Evolutionary conservation across 2,329 filamentous ascomycete species (phyloP).

Genomic region (Myriosclerotinia duriaeana): DNA sequence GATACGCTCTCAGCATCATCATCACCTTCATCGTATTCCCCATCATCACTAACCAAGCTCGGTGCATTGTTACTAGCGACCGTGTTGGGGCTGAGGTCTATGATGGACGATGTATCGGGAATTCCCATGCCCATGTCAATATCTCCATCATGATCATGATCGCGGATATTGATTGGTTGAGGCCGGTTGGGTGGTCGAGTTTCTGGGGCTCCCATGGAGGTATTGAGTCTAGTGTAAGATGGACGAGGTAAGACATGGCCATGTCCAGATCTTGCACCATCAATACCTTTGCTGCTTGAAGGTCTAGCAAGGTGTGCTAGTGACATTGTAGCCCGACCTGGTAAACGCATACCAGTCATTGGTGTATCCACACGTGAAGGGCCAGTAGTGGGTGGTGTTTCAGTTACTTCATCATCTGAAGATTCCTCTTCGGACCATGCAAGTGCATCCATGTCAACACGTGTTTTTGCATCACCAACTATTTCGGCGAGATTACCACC

Average conservation of each 20-base stretch:
- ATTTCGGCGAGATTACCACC: slow-evolving; percentile 60
- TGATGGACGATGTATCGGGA: slow-evolving; percentile 51
- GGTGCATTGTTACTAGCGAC: slow-evolving; percentile 73
- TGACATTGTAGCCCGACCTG: slow-evolving; percentile 57
- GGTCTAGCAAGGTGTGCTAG: slow-evolving; percentile 50
- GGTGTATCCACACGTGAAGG: slow-evolving; percentile 42
- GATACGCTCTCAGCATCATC: slow-evolving; percentile 53
- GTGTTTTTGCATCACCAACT: slow-evolving; percentile 60
- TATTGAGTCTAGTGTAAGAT: slow-evolving; percentile 40
- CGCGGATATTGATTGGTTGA: slow-evolving; percentile 24
- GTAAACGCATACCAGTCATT: slow-evolving; percentile 53
- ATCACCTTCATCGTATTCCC: slow-evolving; percentile 73
- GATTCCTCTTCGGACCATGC: slow-evolving; percentile 55
- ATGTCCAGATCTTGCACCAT: slow-evolving; percentile 41
- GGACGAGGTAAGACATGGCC: slow-evolving; percentile 46
- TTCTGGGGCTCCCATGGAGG: slow-evolving; percentile 31
- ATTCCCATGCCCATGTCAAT: slow-evolving; percentile 45
- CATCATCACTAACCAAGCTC: slow-evolving; percentile 77
- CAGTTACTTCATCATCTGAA: slow-evolving; percentile 49
- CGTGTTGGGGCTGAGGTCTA: slow-evolving; percentile 67
- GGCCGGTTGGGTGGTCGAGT: slow-evolving; percentile 25
- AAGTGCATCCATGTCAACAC: slow-evolving; percentile 51
- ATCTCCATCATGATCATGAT: slow-evolving; percentile 33
- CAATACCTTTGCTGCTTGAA: slow-evolving; percentile 58
- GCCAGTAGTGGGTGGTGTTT: slow-evolving; percentile 42